Percentiles rank a stretch among this genome's conserved stretches.
These are phyloP conservation scores for Globisporangium irregulare DNA, from an alignment of 352 stramenopile species.

Conservation along the genomic window DNA sequence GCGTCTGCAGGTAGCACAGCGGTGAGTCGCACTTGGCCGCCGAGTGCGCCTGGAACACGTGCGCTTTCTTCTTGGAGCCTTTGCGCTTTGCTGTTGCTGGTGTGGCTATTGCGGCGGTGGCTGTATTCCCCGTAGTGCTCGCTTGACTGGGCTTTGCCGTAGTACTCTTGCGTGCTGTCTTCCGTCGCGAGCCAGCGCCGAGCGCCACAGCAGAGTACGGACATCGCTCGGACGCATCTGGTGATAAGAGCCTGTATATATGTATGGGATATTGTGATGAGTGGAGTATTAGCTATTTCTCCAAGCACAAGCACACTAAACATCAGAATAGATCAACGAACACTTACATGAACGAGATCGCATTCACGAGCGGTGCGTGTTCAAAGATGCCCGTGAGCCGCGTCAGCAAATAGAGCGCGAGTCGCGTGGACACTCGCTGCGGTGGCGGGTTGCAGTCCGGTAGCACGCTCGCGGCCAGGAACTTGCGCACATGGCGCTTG, in stretches of 20 bases:
- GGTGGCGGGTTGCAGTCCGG: slow-evolving; percentile 70
- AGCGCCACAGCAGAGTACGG: slow-evolving; percentile 62
- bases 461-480: slow-evolving; percentile 70
- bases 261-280: background rate
- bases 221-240: slow-evolving; percentile 54
- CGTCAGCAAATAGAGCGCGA: slow-evolving; percentile 78
- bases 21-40: slow-evolving; percentile 48
- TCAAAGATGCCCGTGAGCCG: slow-evolving; percentile 71
- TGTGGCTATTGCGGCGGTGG: slow-evolving; percentile 5
- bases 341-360: slow-evolving; percentile 67
- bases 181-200: slow-evolving; percentile 39
- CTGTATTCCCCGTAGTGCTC: slow-evolving; percentile 18
- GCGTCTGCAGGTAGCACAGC: slow-evolving; percentile 76
- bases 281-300: background rate
- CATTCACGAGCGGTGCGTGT: slow-evolving; percentile 81
- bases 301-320: background rate
- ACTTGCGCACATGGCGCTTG: slow-evolving; percentile 57
- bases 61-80: slow-evolving; percentile 4
- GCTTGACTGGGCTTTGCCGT: background rate
- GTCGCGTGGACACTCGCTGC: slow-evolving; percentile 70
- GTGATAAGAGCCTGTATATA: slow-evolving; percentile 44
- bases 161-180: background rate
- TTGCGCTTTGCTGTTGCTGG: slow-evolving; percentile 24
- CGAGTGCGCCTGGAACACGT: slow-evolving; percentile 62
- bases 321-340: background rate